These are phyloP conservation scores for Dendrobium catenatum DNA, from an alignment of 106 monocot genomes.

Conservation along the genomic window DNA sequence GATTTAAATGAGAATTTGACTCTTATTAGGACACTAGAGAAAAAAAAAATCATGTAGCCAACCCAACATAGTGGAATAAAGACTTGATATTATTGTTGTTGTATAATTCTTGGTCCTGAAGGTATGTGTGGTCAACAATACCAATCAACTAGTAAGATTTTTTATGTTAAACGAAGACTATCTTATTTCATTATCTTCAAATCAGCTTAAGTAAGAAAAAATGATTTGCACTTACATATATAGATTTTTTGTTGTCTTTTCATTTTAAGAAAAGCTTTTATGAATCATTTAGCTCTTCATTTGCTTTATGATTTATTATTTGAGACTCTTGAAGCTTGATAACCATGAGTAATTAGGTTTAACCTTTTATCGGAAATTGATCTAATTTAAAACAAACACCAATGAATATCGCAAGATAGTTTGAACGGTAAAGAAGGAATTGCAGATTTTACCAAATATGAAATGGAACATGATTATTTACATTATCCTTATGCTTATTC, in stretches of 20 bases:
- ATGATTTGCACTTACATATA: not conserved
- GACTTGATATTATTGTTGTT: too few species aligned
- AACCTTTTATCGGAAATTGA: too few species aligned
- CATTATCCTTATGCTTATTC: not conserved
- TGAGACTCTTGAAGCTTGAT: not conserved
- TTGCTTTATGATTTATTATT: not conserved
- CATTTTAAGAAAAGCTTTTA: not conserved
- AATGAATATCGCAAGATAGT: not conserved
- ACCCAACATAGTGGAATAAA: too few species aligned
- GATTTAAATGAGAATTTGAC: not conserved
- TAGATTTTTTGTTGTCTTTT: not conserved
- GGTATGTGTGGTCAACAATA: not conserved
- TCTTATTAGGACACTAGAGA: too few species aligned
- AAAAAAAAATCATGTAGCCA: too few species aligned
- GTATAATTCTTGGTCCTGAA: not conserved
- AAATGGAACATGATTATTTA: not conserved
- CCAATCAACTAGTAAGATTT: not conserved
- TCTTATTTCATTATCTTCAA: not conserved
- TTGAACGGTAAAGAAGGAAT: not conserved
- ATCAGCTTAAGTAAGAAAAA: not conserved
- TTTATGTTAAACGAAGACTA: not conserved
- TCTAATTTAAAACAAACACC: not conserved
- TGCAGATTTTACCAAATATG: constrained; percentile 2
- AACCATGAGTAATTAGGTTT: too few species aligned
- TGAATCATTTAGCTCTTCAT: not conserved